Evolutionary conservation across 2,329 filamentous ascomycete genomes (phyloP).

Genomic region (Penicillium thymicola): DNA sequence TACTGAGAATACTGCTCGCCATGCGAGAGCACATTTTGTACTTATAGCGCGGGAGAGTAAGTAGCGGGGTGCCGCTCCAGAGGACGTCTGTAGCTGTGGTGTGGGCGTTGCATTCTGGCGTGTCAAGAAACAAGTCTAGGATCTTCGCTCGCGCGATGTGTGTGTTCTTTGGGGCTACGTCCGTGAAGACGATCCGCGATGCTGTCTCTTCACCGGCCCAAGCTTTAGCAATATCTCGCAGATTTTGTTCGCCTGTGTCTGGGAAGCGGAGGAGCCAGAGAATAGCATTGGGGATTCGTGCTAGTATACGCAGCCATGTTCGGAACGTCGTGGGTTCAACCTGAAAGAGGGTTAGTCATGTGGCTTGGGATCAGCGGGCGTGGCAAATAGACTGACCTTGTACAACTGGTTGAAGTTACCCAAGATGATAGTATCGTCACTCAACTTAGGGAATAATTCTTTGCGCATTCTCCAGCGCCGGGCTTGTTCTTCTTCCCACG

Average conservation of each 20-base stretch:
- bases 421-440: constrained; percentile 82
- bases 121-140: constrained; percentile 93
- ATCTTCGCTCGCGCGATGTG: constrained; percentile 90
- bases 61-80: constrained; percentile 90
- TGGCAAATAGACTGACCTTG: constrained; percentile 63
- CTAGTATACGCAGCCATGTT: constrained; percentile 88
- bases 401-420: constrained; percentile 99
- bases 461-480: constrained; percentile 91
- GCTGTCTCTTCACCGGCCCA: constrained; percentile 89
- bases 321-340: constrained; percentile 97
- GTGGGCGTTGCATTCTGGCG: constrained; percentile 96
- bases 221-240: constrained; percentile 71
- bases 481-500: constrained; percentile 79
- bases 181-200: constrained; percentile 85
- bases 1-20: constrained; percentile 89
- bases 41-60: constrained; percentile 85
- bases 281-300: constrained; percentile 78
- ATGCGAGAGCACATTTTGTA: constrained; percentile 99
- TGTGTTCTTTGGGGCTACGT: constrained; percentile 90
- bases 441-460: constrained; percentile 78
- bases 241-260: constrained; percentile 82
- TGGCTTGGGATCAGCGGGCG: neutral
- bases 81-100: constrained; percentile 95
- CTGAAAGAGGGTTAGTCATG: constrained; percentile 46
- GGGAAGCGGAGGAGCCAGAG: constrained; percentile 97